Conservation (phyloP, 1,139 yeast species). For the Taphrina wiesneri region DNA sequence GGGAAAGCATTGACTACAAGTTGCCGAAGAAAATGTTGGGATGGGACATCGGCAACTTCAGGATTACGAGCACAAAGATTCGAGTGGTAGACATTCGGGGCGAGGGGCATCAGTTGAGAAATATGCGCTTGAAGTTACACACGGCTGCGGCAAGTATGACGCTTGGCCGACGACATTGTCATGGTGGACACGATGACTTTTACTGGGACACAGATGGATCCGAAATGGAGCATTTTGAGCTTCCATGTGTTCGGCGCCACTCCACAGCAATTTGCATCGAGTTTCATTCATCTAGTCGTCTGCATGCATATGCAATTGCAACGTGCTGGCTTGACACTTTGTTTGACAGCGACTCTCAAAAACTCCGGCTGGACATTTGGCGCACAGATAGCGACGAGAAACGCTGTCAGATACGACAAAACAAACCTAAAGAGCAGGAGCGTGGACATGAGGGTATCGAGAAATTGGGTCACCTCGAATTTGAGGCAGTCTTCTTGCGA, state of each 20-base stretch:
- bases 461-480: background rate
- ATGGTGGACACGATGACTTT: background rate
- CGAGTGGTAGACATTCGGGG: background rate
- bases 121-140: conserved; percentile 3
- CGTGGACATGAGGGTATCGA: background rate
- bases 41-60: conserved; percentile 32
- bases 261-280: conserved; percentile 18
- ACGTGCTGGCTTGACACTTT: conserved; percentile 4
- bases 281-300: background rate
- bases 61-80: background rate
- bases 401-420: background rate
- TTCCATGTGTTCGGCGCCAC: conserved; percentile 3
- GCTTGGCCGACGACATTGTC: background rate
- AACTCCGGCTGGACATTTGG: background rate
- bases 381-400: conserved; percentile 5
- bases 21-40: conserved; percentile 19
- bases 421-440: background rate
- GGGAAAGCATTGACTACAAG: conserved; percentile 18
- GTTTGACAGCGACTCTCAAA: background rate
- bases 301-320: conserved; percentile 5
- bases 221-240: background rate
- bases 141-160: background rate
- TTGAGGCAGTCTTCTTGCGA: conserved; percentile 11
- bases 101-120: background rate
- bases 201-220: background rate